Evolutionary conservation across 257 asterid genomes (phyloP), one percentile per base, ranked within the genome.

Genomic region (Solanum rostratum): DNA sequence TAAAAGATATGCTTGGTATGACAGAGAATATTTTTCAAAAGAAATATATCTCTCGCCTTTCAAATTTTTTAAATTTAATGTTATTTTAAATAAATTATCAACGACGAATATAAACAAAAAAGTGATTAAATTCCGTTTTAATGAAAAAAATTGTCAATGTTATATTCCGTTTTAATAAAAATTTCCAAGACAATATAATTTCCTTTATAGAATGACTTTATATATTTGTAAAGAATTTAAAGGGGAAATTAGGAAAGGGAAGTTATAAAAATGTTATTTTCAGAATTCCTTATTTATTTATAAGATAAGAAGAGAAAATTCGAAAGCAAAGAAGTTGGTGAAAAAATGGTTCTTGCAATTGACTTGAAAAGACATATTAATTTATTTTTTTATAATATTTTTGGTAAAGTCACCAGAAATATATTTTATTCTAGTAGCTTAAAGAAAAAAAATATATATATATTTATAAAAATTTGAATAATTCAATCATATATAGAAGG

Each of bases 321-420:
- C 3, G 12, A 43, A 81, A 81, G 84, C 84, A 81, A 81, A 60
- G 84, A 81, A 60, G 84, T 81, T 60, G 84, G 84, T 81, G 84
- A 60, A 81, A 60, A 81, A 29, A 29, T 2, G 9, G 76, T 39
- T 81, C 76, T 60, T 46, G 27, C 60, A 9, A 43, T 81, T n/a
- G 73, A 81, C 84, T 39, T 54, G 73, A 43, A 24, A 57, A 16
- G 62, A 60, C 43, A 81, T 79, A 27, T 68, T 2, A 7, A 3
- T 29, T 65, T 6, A 6, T 4, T 14, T 24, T 57, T n/a, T 29
- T 7, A 20, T 24, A 12, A 20, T 27, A 8, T 14, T 45, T 76
- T 76, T 76, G 62, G 39, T 76, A 49, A 24, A 18, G 24, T 52
- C 82, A 76, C 62, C 82, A 49, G 45, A 49, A 76, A 49, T 27